Base-by-base conservation (phyloP, 768 basidiomycete genomes). In the Naganishia onofrii region DNA sequence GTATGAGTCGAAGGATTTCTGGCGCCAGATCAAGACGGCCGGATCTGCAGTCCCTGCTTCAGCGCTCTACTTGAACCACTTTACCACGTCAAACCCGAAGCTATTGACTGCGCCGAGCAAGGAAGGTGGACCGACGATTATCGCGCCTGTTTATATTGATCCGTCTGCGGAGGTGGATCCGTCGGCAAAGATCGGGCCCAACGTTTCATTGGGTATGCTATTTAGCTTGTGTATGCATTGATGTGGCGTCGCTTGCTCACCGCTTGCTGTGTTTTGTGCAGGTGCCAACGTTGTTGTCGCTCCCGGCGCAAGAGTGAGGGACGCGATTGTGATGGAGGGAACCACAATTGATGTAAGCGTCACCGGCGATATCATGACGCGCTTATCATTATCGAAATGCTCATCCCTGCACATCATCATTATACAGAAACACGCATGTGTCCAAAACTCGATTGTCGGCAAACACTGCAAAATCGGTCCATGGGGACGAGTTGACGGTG, bases 1-100 rank as follows among this genome's bases (percentile, higher is more conserved):
- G 1, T 83, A 80, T 79, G 77, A 80, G 72, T 78, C 80, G 23
- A 77, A 71, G 19, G 77, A 81, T 42, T 82, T 82, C 72, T 84
- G 83, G 83, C 73, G 80, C 9, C 83, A 83, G 71, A 83, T 84
- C 77, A 84, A 84, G 79, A 78, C 78, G 12, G 83, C 83, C 38
- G 83, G 81, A n/a, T 83, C 82, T 42, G 83, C 83, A 38, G 78
- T 84, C n/a, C 82, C 83, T 2, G 83, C 83, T 29, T 82, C 81
- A 31, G 78, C 79, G 12, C 80, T 83, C 58, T 82, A 83, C 74
- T 79, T 84, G 29, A 67, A 76, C 28, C 79, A 79, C 13, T 83
- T 81, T 74, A 72, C 75, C 70, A 82, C 79, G 44, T 81, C 79
- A 28, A 74, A 78, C 70, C 82, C 82, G 0, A 75, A 77, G 21